These are phyloP conservation scores for Takashimella tepidaria DNA, from an alignment of 1,284 basidiomycete genomes.

Conservation along the genomic window DNA sequence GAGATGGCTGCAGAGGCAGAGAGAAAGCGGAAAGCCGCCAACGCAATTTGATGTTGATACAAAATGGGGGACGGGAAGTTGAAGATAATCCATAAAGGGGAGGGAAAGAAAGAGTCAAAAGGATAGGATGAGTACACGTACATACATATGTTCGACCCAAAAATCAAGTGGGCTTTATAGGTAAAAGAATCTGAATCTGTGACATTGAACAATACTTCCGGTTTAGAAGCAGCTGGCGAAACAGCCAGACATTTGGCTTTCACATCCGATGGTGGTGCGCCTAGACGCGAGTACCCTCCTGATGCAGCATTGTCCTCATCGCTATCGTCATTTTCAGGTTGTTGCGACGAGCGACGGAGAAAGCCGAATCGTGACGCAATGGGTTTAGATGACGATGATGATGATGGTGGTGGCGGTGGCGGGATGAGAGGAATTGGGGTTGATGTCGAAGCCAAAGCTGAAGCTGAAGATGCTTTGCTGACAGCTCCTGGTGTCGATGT, in stretches of 20 bases:
- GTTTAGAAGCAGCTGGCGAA: too few species aligned
- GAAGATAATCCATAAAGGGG: too few species aligned
- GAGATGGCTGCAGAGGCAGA: conserved; percentile 43
- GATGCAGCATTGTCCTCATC: conserved; percentile 10
- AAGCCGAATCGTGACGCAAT: conserved; percentile 20
- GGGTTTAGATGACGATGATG: conserved; percentile 4
- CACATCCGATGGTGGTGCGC: conserved; percentile 25
- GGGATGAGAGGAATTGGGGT: conserved; percentile 31
- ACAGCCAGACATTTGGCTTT: too few species aligned
- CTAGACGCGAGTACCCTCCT: conserved; percentile 30
- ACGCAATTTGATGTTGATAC: not conserved
- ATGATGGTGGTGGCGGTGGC: conserved; percentile 26
- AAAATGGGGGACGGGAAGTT: not conserved
- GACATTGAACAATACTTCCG: too few species aligned
- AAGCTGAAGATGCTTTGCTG: conserved; percentile 2
- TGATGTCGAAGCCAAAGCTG: too few species aligned
- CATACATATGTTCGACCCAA: too few species aligned
- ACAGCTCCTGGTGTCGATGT: conserved; percentile 2
- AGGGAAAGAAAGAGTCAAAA: too few species aligned
- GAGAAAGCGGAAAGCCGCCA: conserved; percentile 13
- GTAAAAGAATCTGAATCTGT: too few species aligned
- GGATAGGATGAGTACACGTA: too few species aligned
- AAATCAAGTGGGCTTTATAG: too few species aligned
- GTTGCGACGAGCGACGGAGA: conserved; percentile 13
- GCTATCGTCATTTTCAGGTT: not conserved